Conservation (phyloP, 2,329 filamentous ascomycete species). For the Diaporthe aspalathi region DNA sequence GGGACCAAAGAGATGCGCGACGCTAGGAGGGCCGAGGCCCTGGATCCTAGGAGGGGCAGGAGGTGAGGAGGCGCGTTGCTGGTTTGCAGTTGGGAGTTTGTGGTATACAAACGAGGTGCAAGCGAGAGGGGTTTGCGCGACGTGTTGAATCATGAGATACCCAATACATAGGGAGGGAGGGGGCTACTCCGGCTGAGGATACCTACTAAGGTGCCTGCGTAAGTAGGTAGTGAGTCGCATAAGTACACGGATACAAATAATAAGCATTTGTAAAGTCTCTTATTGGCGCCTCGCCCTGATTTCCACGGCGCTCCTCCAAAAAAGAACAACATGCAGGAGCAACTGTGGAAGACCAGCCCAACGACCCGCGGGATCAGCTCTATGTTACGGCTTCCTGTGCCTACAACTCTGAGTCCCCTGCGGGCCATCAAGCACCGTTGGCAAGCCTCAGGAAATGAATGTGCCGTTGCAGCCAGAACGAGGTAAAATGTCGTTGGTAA, state of each 20-base stretch:
- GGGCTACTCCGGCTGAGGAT: neutral
- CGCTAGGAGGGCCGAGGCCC: conserved; percentile 81
- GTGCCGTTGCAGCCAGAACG: neutral
- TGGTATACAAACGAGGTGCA: neutral
- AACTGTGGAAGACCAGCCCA: too few species aligned
- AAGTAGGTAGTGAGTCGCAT: too few species aligned
- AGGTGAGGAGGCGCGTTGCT: conserved; percentile 45
- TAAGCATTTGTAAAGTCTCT: neutral
- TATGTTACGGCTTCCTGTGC: neutral
- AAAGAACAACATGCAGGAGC: too few species aligned
- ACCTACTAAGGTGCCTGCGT: too few species aligned
- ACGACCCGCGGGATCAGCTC: neutral
- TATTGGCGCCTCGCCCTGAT: neutral
- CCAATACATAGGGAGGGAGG: neutral
- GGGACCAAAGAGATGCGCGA: conserved; percentile 93
- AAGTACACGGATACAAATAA: conserved; percentile 1
- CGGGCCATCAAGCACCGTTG: neutral
- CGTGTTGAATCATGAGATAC: conserved; percentile 29
- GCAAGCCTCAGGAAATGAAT: neutral
- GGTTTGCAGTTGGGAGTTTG: neutral
- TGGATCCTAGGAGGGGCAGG: conserved; percentile 81
- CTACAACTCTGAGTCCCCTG: neutral
- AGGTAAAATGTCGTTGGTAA: neutral
- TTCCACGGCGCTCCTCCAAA: too few species aligned
- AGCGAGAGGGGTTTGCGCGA: neutral